Conservation (phyloP, 2,329 filamentous ascomycete species). For the Diaporthe vaccinii region DNA sequence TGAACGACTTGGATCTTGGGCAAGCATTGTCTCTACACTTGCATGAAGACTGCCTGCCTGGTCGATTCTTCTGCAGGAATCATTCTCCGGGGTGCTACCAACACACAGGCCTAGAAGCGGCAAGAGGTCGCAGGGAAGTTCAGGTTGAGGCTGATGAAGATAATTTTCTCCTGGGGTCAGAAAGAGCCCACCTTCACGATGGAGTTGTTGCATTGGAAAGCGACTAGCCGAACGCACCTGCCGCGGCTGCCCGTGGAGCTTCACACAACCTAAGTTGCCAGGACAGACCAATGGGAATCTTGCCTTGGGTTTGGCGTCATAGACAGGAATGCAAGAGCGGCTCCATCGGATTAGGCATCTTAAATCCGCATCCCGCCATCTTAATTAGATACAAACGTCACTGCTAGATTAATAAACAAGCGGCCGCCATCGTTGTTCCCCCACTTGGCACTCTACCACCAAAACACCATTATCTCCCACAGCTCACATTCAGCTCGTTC, state of each 20-base stretch:
- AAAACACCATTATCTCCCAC: background rate
- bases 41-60: too few relatives aligned
- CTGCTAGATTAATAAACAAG: background rate
- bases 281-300: background rate
- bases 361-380: slow-evolving; percentile 6
- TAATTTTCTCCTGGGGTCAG: background rate
- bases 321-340: background rate
- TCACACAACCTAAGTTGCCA: background rate
- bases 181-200: background rate
- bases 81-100: too few relatives aligned
- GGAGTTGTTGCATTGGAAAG: background rate
- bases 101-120: background rate
- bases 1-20: background rate
- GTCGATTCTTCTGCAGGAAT: background rate
- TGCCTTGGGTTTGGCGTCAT: slow-evolving; percentile 13
- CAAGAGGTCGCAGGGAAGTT: background rate
- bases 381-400: background rate
- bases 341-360: slow-evolving; percentile 1
- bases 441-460: background rate
- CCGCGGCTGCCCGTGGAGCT: background rate
- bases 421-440: background rate
- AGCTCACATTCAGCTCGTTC: background rate
- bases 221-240: background rate
- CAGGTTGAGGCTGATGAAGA: background rate
- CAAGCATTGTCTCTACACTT: background rate